These are phyloP conservation scores for Puccinia novopanici DNA, from an alignment of 1,284 basidiomycete genomes.

Conservation along the genomic window DNA sequence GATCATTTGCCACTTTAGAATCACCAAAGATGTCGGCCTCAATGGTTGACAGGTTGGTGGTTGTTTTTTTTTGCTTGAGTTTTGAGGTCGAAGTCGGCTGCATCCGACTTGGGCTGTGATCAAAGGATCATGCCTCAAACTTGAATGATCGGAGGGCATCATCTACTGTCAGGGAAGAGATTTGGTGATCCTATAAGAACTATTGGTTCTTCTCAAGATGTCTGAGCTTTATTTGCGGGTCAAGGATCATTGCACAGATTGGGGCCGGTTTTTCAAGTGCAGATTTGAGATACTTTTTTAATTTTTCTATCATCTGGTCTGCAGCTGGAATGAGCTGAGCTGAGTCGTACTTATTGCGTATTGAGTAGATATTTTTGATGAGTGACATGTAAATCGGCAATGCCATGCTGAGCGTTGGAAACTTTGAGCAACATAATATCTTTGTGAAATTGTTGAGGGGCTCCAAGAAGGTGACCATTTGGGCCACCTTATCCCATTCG, in stretches of 20 bases:
- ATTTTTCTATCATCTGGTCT: slow-evolving; percentile 2
- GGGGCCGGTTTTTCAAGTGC: not conserved
- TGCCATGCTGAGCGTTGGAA: slow-evolving; percentile 23
- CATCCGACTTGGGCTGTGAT: not conserved
- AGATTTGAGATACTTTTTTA: not conserved
- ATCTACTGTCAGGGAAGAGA: not conserved
- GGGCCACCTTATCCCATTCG: slow-evolving; percentile 6
- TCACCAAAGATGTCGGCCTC: not conserved
- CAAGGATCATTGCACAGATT: not conserved
- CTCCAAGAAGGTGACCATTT: slow-evolving; percentile 1
- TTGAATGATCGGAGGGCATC: not conserved
- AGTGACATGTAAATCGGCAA: slow-evolving; percentile 21
- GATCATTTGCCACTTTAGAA: not conserved
- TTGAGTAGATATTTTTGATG: not conserved
- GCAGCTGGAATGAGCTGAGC: not conserved
- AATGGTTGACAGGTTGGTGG: not conserved
- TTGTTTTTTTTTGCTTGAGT: no score
- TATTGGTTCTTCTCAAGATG: not conserved
- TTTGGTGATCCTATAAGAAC: not conserved
- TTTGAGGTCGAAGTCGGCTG: not conserved
- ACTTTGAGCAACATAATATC: slow-evolving; percentile 26
- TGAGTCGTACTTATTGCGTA: not conserved
- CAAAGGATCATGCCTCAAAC: not conserved
- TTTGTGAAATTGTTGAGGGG: slow-evolving; percentile 4
- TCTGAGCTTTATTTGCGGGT: not conserved